Evolutionary conservation across 2,329 filamentous ascomycete genomes (phyloP), one percentile per base, ranked within the genome.

Genomic region (Penicillium sp.): DNA sequence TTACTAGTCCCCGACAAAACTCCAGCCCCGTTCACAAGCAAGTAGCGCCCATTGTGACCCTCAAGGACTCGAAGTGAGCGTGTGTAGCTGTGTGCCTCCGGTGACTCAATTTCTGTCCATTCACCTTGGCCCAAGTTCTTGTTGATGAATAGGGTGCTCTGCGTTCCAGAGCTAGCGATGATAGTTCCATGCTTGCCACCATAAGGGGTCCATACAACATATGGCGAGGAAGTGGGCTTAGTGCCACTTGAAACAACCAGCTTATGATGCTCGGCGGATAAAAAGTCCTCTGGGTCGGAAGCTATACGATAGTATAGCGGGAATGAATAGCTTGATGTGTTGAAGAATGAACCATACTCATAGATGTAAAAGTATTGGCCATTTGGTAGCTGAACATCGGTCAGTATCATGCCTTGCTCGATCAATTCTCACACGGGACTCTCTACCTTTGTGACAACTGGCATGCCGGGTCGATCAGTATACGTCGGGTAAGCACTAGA

Each of bases 381-480:
- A 59, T 82, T 82, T 60, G 85, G 76, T 3, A 90, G 78, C 64
- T 78, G 65, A 1, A 26, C n/a, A 13, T 1, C 3, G 18, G 24
- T 43, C 23, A 43, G 23, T 19, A 42, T n/a, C n/a, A n/a, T n/a
- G 3, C 18, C n/a, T 16, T 28, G 3, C 9, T 18, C 39, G 5
- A 8, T 13, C 3, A 16, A 26, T 18, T 26, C 7, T 3, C 13
- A n/a, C 14, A 28, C 10, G 21, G 19, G 21, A n/a, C n/a, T 16
- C 7, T 10, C 4, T 43, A 70, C 67, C 58, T 70, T 65, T 16
- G 81, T 77, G 8, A 90, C 77, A 0, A 81, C 83, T 1, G 87
- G 82, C 87, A 90, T 90, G 46, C 87, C 87, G 0, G 87, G 87
- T 1, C 87, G 83, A 55, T 80, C 83, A 2, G 80, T 82, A 70